phyloP scores from a whole-genome alignment of 2,329 filamentous ascomycete species.

The Ceratocystis smalleyi region DNA sequence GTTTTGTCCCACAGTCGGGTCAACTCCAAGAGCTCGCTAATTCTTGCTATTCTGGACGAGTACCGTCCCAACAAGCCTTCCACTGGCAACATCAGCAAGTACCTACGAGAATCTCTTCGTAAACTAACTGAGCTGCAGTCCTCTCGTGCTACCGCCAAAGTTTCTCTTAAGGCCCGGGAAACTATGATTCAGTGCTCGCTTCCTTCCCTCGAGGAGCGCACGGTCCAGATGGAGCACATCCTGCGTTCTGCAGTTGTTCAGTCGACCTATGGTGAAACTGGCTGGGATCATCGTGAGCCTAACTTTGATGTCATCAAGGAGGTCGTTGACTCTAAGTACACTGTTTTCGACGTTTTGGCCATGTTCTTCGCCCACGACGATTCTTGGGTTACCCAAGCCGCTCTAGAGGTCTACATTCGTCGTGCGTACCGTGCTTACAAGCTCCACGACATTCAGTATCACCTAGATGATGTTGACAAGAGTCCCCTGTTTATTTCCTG shows the following conservation, averaged over 20 bases:
- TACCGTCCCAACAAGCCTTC: conserved; percentile 91
- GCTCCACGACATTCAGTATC: conserved; percentile 77
- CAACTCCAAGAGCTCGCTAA: conserved; percentile 80
- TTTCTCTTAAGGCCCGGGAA: conserved; percentile 91
- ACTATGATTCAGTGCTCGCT: conserved; percentile 94
- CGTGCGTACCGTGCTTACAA: conserved; percentile 94
- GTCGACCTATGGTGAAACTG: conserved; percentile 92
- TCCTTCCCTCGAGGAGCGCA: conserved; percentile 88
- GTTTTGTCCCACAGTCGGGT: conserved; percentile 90
- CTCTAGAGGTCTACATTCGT: conserved; percentile 89
- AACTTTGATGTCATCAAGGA: conserved; percentile 86
- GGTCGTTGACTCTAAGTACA: conserved; percentile 96
- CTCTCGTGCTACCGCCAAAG: conserved; percentile 69
- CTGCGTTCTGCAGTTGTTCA: conserved; percentile 88
- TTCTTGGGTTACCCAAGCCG: conserved; percentile 83
- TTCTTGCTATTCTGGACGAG: conserved; percentile 80
- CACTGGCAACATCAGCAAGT: conserved; percentile 73
- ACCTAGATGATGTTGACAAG: conserved; percentile 58
- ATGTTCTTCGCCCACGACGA: conserved; percentile 92
- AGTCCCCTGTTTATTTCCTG: conserved; percentile 67
- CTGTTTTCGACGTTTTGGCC: conserved; percentile 88
- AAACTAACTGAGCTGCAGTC: conserved; percentile 84
- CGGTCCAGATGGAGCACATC: conserved; percentile 96
- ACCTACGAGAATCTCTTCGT: conserved; percentile 67
- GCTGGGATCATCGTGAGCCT: conserved; percentile 90